phyloP scores from a whole-genome alignment of 2,329 filamentous ascomycete species.

The Fusarium abutilonis region DNA sequence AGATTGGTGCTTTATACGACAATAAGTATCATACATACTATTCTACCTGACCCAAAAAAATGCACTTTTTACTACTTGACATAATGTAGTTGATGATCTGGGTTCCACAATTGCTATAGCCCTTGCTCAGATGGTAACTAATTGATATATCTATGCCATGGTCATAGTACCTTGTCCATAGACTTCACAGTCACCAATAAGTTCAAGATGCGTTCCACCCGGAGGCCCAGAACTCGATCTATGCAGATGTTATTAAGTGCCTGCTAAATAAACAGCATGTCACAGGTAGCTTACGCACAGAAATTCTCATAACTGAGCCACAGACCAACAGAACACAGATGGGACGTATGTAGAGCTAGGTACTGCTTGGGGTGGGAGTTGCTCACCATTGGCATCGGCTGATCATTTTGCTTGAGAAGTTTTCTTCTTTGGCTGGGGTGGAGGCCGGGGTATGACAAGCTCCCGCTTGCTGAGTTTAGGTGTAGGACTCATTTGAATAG shows the following conservation, averaged over 20 bases:
- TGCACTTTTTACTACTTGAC: neutral
- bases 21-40: neutral
- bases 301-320: no score
- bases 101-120: no score
- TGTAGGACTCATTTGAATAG: neutral
- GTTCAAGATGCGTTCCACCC: no score
- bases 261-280: neutral
- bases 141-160: neutral
- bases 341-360: neutral
- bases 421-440: neutral
- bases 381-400: neutral
- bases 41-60: neutral
- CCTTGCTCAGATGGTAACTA: neutral
- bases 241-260: neutral
- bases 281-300: neutral
- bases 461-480: neutral
- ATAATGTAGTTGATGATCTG: no score
- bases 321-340: neutral
- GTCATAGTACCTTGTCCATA: no score
- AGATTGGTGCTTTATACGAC: neutral
- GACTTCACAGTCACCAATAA: no score
- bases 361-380: neutral
- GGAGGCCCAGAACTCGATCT: no score
- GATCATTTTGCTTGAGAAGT: neutral
- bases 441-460: constrained; percentile 2